Evolutionary conservation across 148 eudicot genomes (phyloP).

Genomic region (Chenopodium album): DNA sequence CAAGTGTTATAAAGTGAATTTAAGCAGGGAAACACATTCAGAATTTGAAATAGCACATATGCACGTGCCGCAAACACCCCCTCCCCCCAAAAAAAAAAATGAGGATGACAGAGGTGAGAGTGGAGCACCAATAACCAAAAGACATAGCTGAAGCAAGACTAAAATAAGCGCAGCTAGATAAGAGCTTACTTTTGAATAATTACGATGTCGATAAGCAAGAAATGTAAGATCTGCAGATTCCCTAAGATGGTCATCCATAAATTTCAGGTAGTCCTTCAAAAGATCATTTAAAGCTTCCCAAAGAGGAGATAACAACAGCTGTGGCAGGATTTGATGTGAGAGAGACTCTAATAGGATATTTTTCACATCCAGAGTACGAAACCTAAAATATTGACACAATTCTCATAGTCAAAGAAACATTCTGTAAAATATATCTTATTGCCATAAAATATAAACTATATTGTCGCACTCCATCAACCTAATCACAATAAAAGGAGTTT

Average conservation of each 20-base stretch:
- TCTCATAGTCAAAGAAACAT: constrained; percentile 1
- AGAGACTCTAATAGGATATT: constrained; percentile 82
- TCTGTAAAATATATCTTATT: no score
- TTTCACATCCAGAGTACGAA: constrained; percentile 84
- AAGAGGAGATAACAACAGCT: constrained; percentile 71
- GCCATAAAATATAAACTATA: no score
- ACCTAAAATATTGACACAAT: constrained; percentile 43
- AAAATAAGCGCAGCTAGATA: not conserved
- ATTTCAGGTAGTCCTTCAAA: constrained; percentile 72
- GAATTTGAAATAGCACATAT: not conserved
- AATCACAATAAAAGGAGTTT: not conserved
- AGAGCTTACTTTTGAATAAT: constrained; percentile 79
- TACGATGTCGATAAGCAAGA: constrained; percentile 92
- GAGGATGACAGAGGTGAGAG: not conserved
- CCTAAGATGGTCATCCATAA: constrained; percentile 88
- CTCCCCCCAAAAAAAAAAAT: not conserved
- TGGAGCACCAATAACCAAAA: no score
- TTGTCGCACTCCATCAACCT: not conserved
- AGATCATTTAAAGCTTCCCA: constrained; percentile 65
- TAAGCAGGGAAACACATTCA: not conserved
- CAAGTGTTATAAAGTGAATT: not conserved
- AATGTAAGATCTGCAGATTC: constrained; percentile 97
- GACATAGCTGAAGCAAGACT: not conserved
- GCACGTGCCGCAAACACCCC: not conserved
- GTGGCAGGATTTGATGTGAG: constrained; percentile 85